Evolutionary conservation across 257 asterid species (phyloP), one percentile per base, ranked within the genome.

Genomic region (Solanum clarkiae): DNA sequence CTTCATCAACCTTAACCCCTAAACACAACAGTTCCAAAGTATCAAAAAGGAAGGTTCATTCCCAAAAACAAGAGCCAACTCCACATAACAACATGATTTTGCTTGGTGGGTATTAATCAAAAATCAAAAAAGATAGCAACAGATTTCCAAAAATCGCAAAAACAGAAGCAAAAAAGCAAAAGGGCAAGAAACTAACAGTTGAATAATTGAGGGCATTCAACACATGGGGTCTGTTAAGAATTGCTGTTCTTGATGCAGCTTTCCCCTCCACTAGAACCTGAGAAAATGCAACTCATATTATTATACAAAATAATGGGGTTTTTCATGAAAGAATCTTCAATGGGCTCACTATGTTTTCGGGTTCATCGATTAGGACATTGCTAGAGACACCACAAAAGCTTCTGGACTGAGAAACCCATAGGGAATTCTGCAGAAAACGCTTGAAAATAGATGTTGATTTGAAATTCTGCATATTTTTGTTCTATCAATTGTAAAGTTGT

Each of bases 181-280:
- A 26, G 22, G 63, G 70, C 29, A 86, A 69, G 62, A 68, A 82
- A 84, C 92, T 81, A 14, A 94, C 99, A 90, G 89, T 53, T 17
- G 98, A 80, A 84, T 90, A 85, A 88, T 93, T 93, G 18, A 97
- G 88, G 84, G 99, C 99, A 92, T 97, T 95, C 53, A 97, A 93
- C 22, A 87, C 92, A 81, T 92, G 84, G 81, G 98, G 97, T 84
- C 99, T 89, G 87, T 97, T 95, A 86, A 97, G 94, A 86, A 95
- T 88, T 53, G 98, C 98, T 81, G 93, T 97, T 92, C 98, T 93
- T 45, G 98, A 94, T 88, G 88, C 82, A 72, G 90, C 92, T 85
- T 90, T 92, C 59, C 93, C 93, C 91, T 97, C 99, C 86, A 92
- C 98, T 82, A 92, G 56, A 17, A 97, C 99, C 99, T 97, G 93